Evolutionary conservation across 768 basidiomycete genomes (phyloP).

Genomic region (Collybia sordida): DNA sequence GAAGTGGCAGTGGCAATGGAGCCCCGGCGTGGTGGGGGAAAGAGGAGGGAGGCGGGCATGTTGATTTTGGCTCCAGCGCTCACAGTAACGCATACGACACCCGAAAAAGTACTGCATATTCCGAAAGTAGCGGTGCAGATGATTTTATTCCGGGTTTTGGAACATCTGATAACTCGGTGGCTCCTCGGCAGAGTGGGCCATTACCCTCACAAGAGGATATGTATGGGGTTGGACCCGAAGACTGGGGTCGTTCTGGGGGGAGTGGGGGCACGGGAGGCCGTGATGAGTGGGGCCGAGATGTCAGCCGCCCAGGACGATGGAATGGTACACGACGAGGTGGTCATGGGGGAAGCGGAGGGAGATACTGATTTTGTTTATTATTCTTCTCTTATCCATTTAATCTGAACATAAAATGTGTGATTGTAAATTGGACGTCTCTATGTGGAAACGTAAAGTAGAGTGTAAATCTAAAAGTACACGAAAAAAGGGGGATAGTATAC

Average conservation of each 20-base stretch:
- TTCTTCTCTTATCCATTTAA: neutral
- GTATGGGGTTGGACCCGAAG: slow-evolving; percentile 36
- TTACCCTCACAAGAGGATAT: slow-evolving; percentile 48
- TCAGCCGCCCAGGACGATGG: slow-evolving; percentile 26
- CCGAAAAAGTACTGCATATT: slow-evolving; percentile 19
- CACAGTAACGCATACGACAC: slow-evolving; percentile 16
- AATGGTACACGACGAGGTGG: slow-evolving; percentile 22
- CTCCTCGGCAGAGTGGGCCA: slow-evolving; percentile 29
- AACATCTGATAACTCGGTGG: slow-evolving; percentile 19
- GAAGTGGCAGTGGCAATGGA: slow-evolving; percentile 34
- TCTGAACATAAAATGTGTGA: neutral
- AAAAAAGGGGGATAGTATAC: slow-evolving; percentile 3
- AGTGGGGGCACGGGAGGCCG: slow-evolving; percentile 29
- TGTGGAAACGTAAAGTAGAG: neutral
- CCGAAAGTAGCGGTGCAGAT: slow-evolving; percentile 39
- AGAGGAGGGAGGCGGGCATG: slow-evolving; percentile 35
- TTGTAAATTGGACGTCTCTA: neutral
- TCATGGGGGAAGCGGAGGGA: slow-evolving; percentile 12
- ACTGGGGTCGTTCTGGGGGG: slow-evolving; percentile 36
- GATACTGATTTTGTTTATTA: slow-evolving; percentile 14
- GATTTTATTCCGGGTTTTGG: slow-evolving; percentile 70
- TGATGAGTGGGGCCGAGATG: slow-evolving; percentile 26
- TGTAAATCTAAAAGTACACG: slow-evolving; percentile 4
- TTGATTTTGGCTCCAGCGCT: slow-evolving; percentile 8
- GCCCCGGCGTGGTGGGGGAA: slow-evolving; percentile 43